These are phyloP conservation scores for Penicillium sp. DNA, from an alignment of 2,329 filamentous ascomycete species.

Conservation along the genomic window DNA sequence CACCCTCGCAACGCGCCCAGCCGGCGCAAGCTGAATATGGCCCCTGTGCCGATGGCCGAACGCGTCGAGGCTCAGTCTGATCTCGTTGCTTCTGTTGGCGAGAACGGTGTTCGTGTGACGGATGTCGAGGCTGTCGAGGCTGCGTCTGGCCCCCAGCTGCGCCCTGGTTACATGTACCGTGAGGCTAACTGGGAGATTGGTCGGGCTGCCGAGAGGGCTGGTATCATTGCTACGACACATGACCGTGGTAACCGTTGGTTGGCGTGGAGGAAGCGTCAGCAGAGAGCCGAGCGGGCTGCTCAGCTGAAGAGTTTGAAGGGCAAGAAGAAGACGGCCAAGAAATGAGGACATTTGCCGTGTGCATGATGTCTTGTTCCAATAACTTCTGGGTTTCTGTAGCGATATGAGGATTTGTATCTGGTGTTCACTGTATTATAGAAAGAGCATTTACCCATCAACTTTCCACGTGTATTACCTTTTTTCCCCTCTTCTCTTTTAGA, in stretches of 20 bases:
- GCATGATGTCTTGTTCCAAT: constrained; percentile 23
- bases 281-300: constrained; percentile 49
- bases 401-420: constrained; percentile 25
- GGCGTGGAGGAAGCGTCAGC: constrained; percentile 61
- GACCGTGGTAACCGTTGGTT: constrained; percentile 60
- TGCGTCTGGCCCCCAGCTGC: constrained; percentile 38
- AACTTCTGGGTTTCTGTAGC: constrained; percentile 22
- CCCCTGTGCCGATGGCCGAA: constrained; percentile 46
- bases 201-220: constrained; percentile 58
- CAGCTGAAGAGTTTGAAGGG: constrained; percentile 55
- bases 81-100: constrained; percentile 24
- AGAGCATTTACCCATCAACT: constrained; percentile 16
- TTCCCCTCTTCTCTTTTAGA: background rate
- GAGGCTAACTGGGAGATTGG: constrained; percentile 68
- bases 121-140: constrained; percentile 25
- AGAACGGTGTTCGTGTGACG: constrained; percentile 24
- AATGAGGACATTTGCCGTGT: constrained; percentile 23
- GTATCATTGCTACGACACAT: constrained; percentile 55
- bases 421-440: constrained; percentile 38
- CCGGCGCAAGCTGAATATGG: constrained; percentile 72
- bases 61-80: constrained; percentile 21
- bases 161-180: constrained; percentile 62
- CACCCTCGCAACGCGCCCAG: constrained; percentile 70
- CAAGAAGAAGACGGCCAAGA: constrained; percentile 43
- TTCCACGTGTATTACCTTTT: background rate